phyloP scores from a whole-genome alignment of 768 basidiomycete species.

The Lanmaoa pseudosensibilis region DNA sequence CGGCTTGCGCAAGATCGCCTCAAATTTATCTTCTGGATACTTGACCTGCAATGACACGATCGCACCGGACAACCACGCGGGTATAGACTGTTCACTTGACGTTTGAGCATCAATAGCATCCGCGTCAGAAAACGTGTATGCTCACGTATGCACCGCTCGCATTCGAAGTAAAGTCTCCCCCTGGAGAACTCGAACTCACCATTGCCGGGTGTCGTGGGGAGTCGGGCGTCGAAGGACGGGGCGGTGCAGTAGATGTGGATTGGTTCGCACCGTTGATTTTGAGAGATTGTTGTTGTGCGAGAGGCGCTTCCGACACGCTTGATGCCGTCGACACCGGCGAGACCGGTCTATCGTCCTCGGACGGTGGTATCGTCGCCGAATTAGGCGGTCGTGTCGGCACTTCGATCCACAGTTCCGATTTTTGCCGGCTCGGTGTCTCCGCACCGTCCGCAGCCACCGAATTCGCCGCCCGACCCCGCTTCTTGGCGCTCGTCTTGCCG shows the following conservation, averaged over 20 bases:
- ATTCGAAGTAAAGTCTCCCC: slow-evolving; percentile 10
- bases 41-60: slow-evolving; percentile 63
- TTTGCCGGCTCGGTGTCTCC: slow-evolving; percentile 51
- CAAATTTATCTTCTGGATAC: slow-evolving; percentile 83
- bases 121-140: slow-evolving; percentile 18
- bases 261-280: slow-evolving; percentile 55
- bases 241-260: slow-evolving; percentile 16
- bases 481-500: slow-evolving; percentile 54
- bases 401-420: slow-evolving; percentile 40
- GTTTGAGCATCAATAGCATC: slow-evolving; percentile 34
- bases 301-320: slow-evolving; percentile 70
- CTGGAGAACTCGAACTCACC: slow-evolving; percentile 21
- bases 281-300: slow-evolving; percentile 58
- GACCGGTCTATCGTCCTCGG: slow-evolving; percentile 53
- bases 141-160: slow-evolving; percentile 30
- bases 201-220: slow-evolving; percentile 20
- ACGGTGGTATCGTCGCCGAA: slow-evolving; percentile 28
- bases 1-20: slow-evolving; percentile 65
- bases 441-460: slow-evolving; percentile 39
- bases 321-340: slow-evolving; percentile 75
- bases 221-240: slow-evolving; percentile 25
- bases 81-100: slow-evolving; percentile 44
- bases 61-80: slow-evolving; percentile 71
- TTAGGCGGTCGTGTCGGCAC: slow-evolving; percentile 33
- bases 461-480: slow-evolving; percentile 38